Evolutionary conservation across 441 rosid species (phyloP).

Genomic region (Erodium trifolium): DNA sequence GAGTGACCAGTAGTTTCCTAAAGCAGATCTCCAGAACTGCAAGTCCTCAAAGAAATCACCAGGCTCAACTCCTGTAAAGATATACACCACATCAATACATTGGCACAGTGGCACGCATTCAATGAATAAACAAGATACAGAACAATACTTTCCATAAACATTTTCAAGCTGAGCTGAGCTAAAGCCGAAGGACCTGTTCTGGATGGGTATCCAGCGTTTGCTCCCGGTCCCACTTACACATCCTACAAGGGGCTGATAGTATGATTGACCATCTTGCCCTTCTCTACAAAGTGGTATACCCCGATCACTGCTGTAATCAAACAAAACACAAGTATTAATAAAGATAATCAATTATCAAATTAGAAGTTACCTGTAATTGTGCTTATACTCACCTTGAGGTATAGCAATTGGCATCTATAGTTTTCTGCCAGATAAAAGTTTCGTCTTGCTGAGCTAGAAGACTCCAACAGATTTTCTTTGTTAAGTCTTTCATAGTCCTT

Average conservation of each 20-base stretch:
- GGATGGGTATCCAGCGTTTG: slow-evolving; percentile 82
- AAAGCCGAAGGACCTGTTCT: slow-evolving; percentile 60
- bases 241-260: slow-evolving; percentile 75
- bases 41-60: not conserved
- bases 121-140: slow-evolving; percentile 13
- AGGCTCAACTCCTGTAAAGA: slow-evolving; percentile 9
- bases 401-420: slow-evolving; percentile 51
- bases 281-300: slow-evolving; percentile 65
- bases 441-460: slow-evolving; percentile 88
- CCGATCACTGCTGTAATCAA: slow-evolving; percentile 37
- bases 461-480: slow-evolving; percentile 80
- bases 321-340: slow-evolving; percentile 9
- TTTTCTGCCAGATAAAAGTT: slow-evolving; percentile 94
- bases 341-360: not conserved
- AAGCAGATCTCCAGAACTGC: slow-evolving; percentile 7
- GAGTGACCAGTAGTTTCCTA: slow-evolving; percentile 6
- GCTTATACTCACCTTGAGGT: slow-evolving; percentile 52
- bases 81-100: not conserved
- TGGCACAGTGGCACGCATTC: slow-evolving; percentile 6
- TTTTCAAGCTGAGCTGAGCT: slow-evolving; percentile 49
- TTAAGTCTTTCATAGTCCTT: slow-evolving; percentile 46
- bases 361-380: not conserved
- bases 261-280: slow-evolving; percentile 43
- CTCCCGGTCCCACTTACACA: slow-evolving; percentile 74
- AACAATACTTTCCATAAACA: slow-evolving; percentile 70